phyloP scores from a whole-genome alignment of 106 monocot genomes.

The Dioscorea zingiberensis region DNA sequence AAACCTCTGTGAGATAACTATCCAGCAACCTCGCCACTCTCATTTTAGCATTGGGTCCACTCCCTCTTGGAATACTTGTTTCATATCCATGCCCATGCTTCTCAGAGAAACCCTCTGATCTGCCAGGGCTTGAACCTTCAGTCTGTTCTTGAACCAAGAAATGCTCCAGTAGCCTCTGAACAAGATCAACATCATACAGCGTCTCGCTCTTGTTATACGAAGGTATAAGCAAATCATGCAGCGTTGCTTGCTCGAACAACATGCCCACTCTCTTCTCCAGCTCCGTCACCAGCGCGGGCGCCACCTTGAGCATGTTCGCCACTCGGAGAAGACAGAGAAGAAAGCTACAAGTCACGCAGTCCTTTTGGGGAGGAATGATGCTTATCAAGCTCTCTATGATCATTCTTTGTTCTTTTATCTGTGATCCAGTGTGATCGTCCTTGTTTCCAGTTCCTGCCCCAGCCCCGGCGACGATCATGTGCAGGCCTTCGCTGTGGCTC shows the following conservation, averaged over 20 bases:
- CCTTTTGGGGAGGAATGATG: slow-evolving; percentile 77
- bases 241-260: slow-evolving; percentile 75
- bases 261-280: slow-evolving; percentile 92
- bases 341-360: slow-evolving; percentile 74
- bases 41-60: slow-evolving; percentile 44
- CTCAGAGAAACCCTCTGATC: slow-evolving; percentile 7
- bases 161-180: slow-evolving; percentile 86
- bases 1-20: slow-evolving; percentile 89
- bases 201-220: slow-evolving; percentile 53
- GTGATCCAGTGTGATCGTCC: slow-evolving; percentile 15
- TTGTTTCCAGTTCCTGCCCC: slow-evolving; percentile 1
- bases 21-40: slow-evolving; percentile 83
- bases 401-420: slow-evolving; percentile 59
- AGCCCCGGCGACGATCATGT: slow-evolving; percentile 45
- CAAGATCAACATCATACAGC: slow-evolving; percentile 73
- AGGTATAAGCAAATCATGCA: slow-evolving; percentile 78
- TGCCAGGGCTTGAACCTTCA: slow-evolving; percentile 44
- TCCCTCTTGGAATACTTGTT: slow-evolving; percentile 1
- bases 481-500: slow-evolving; percentile 33
- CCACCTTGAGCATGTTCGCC: slow-evolving; percentile 69
- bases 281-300: slow-evolving; percentile 84
- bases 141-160: slow-evolving; percentile 81
- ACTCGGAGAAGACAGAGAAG: slow-evolving; percentile 59
- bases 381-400: slow-evolving; percentile 91
- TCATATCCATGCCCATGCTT: slow-evolving; percentile 9